phyloP scores from a whole-genome alignment of 2,329 filamentous ascomycete genomes.

The Escovopsis sp. region DNA sequence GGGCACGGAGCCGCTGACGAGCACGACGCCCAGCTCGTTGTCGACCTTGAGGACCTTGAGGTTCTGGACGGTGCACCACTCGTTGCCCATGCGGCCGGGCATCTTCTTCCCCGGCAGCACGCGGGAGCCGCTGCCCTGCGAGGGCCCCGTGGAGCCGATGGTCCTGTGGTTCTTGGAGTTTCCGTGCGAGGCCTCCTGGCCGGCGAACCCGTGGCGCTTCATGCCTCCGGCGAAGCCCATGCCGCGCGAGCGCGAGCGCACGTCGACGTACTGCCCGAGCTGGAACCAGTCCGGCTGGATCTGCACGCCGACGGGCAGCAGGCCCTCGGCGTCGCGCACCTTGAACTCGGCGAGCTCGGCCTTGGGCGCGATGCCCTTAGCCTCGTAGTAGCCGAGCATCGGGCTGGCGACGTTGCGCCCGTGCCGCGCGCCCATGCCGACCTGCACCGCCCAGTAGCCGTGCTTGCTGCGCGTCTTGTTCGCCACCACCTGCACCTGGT shows the following conservation, averaged over 20 bases:
- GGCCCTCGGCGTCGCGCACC: conserved; percentile 57
- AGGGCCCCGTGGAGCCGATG: conserved; percentile 78
- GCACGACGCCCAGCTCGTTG: conserved; percentile 69
- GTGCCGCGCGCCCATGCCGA: conserved; percentile 64
- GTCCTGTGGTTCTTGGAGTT: conserved; percentile 88
- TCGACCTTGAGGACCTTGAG: conserved; percentile 81
- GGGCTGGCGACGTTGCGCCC: conserved; percentile 67
- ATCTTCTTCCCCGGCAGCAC: conserved; percentile 96
- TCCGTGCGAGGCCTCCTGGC: conserved; percentile 87
- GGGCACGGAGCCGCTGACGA: conserved; percentile 74
- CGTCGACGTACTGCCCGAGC: conserved; percentile 81
- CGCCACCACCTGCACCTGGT: conserved; percentile 77
- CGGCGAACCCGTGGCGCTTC: conserved; percentile 85
- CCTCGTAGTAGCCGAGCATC: conserved; percentile 76
- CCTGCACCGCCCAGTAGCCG: conserved; percentile 88
- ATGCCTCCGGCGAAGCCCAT: conserved; percentile 95
- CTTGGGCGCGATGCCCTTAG: conserved; percentile 71
- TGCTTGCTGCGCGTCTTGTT: conserved; percentile 69
- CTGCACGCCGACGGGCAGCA: conserved; percentile 60
- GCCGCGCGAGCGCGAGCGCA: conserved; percentile 62
- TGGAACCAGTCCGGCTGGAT: conserved; percentile 85
- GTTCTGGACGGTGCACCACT: conserved; percentile 82
- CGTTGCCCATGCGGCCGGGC: conserved; percentile 87
- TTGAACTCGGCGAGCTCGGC: conserved; percentile 73
- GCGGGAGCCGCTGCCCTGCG: conserved; percentile 82